Conservation (phyloP, 257 asterid species). For the Echium plantagineum region DNA sequence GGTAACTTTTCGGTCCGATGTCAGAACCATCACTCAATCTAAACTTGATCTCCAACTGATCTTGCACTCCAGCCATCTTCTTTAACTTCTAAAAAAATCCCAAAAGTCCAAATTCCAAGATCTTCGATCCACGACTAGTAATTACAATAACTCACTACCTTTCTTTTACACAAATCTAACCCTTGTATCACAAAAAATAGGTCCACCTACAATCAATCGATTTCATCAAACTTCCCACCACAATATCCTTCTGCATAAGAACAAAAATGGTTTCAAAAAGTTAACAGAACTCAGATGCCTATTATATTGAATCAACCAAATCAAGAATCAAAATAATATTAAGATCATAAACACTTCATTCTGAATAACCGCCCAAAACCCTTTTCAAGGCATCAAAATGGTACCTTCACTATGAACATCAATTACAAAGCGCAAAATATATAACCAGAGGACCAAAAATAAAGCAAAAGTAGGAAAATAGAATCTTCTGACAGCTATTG, state of each 20-base stretch:
- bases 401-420: neutral
- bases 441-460: neutral
- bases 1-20: constrained; percentile 68
- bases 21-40: constrained; percentile 83
- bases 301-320: neutral
- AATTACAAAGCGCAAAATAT: neutral
- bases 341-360: too few relatives aligned
- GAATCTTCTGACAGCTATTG: constrained; percentile 13
- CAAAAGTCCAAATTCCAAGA: constrained; percentile 20
- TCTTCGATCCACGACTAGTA: constrained; percentile 19
- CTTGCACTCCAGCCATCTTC: constrained; percentile 59
- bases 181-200: constrained; percentile 16
- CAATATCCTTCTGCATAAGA: constrained; percentile 8
- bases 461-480: neutral
- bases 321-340: neutral
- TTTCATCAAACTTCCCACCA: constrained; percentile 25
- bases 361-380: neutral
- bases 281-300: neutral
- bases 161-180: constrained; percentile 19
- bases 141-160: constrained; percentile 14
- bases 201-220: constrained; percentile 20
- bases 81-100: constrained; percentile 13
- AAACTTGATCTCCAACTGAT: constrained; percentile 83
- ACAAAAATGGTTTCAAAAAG: neutral
- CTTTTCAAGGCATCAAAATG: neutral